These are phyloP conservation scores for Coemansia sp. DNA, from an alignment of 192 early-diverging fungal species.

Conservation along the genomic window DNA sequence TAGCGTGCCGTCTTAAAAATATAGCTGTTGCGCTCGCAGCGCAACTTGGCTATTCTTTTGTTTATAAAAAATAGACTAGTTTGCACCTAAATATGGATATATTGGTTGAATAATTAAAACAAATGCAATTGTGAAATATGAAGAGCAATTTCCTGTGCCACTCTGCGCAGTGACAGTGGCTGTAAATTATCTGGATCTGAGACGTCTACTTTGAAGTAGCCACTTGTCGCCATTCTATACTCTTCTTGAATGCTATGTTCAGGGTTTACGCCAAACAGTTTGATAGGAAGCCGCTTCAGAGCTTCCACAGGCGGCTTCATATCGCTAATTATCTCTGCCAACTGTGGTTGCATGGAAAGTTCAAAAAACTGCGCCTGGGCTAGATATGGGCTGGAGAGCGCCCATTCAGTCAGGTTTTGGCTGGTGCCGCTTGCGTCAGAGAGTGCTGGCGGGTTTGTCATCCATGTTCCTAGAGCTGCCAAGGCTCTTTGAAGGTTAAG, in stretches of 20 bases:
- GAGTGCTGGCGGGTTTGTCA: conserved; percentile 6
- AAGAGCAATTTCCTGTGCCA: conserved; percentile 20
- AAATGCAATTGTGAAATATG: conserved; percentile 13
- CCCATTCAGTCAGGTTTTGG: conserved; percentile 26
- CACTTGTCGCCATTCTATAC: conserved; percentile 3
- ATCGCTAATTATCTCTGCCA: conserved; percentile 1
- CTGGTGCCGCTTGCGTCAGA: conserved; percentile 2
- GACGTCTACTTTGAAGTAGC: conserved; percentile 12
- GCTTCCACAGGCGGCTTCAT: neutral
- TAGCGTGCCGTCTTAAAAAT: too few relatives aligned
- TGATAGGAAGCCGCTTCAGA: conserved; percentile 9
- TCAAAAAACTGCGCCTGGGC: conserved; percentile 42
- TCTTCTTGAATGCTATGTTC: neutral
- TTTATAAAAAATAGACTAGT: too few relatives aligned
- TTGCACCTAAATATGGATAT: neutral
- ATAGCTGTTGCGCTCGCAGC: too few relatives aligned
- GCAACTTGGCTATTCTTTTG: too few relatives aligned
- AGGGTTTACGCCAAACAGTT: conserved; percentile 21
- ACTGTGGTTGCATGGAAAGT: conserved; percentile 6
- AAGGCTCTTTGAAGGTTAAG: conserved; percentile 26
- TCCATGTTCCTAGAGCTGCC: conserved; percentile 25
- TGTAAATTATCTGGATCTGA: conserved; percentile 7
- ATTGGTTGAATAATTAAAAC: neutral
- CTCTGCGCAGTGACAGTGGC: conserved; percentile 4
- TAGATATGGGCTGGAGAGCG: conserved; percentile 17